A percentile compares a stretch with the other conserved stretches of the same genome.
Conservation (phyloP, 257 asterid genomes). For the Ajuga chamaepitys region DNA sequence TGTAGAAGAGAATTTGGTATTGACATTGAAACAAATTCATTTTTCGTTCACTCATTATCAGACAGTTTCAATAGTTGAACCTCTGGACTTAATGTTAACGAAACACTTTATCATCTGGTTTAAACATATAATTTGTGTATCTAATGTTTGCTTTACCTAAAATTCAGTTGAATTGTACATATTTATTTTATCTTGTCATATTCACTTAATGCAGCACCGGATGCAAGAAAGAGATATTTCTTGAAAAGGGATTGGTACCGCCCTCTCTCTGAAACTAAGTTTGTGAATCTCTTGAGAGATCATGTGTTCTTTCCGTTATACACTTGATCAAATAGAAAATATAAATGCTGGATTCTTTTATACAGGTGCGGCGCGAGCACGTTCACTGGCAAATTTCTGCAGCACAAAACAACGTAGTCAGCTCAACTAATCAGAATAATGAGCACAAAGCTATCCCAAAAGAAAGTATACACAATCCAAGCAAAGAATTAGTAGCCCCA, state of each 20-base stretch:
- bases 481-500: constrained; percentile 15
- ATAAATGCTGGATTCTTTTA: constrained; percentile 8
- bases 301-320: neutral
- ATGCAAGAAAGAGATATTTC: constrained; percentile 70
- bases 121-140: neutral
- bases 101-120: neutral
- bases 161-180: neutral
- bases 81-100: constrained; percentile 4
- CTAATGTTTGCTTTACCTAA: neutral
- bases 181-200: constrained; percentile 7
- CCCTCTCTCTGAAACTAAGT: constrained; percentile 9
- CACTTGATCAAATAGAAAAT: neutral
- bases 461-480: constrained; percentile 14
- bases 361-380: constrained; percentile 60
- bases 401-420: constrained; percentile 27
- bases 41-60: neutral
- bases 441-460: constrained; percentile 17
- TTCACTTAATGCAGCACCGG: constrained; percentile 79
- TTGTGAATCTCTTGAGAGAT: constrained; percentile 1
- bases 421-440: constrained; percentile 21
- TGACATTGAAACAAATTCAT: neutral
- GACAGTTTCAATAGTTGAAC: neutral
- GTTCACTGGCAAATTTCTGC: constrained; percentile 61
- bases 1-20: neutral
- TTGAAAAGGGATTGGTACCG: constrained; percentile 69